A percentile compares a stretch with the other conserved stretches of the same genome.
Evolutionary conservation across 176 grass and related monocot genomes (phyloP).

Genomic region (Hsuehochloa calcarea): DNA sequence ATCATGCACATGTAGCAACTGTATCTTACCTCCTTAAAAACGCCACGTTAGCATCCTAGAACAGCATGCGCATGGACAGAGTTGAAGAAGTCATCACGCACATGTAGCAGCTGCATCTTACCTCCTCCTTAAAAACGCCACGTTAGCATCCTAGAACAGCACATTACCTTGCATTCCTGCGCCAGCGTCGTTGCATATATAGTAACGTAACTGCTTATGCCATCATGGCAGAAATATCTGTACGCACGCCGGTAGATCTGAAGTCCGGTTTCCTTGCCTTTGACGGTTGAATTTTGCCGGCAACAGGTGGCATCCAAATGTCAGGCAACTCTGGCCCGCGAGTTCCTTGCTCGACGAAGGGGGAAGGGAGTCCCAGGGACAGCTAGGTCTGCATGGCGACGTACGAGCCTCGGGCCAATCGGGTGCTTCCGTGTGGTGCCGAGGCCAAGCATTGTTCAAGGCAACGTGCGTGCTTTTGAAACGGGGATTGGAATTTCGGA

Average conservation of each 20-base stretch:
- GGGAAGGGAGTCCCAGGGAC: not conserved
- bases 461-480: not conserved
- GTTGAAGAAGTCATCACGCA: too few species aligned
- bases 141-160: not conserved
- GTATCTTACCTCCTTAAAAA: too few species aligned
- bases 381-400: not conserved
- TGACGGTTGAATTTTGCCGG: not conserved
- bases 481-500: not conserved
- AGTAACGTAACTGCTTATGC: conserved; percentile 27
- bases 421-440: not conserved
- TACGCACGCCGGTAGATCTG: not conserved
- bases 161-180: not conserved
- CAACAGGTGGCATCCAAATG: conserved; percentile 28
- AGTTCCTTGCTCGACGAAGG: not conserved
- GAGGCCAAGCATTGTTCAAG: too few species aligned
- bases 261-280: not conserved
- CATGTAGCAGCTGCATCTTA: too few species aligned
- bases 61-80: too few species aligned
- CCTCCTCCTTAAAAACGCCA: not conserved
- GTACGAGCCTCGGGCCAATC: not conserved
- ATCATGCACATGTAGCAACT: too few species aligned
- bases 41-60: too few species aligned
- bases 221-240: not conserved
- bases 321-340: not conserved
- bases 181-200: not conserved